These are phyloP conservation scores for Herpotrichia juniperi DNA, from an alignment of 2,329 filamentous ascomycete genomes.

Conservation along the genomic window DNA sequence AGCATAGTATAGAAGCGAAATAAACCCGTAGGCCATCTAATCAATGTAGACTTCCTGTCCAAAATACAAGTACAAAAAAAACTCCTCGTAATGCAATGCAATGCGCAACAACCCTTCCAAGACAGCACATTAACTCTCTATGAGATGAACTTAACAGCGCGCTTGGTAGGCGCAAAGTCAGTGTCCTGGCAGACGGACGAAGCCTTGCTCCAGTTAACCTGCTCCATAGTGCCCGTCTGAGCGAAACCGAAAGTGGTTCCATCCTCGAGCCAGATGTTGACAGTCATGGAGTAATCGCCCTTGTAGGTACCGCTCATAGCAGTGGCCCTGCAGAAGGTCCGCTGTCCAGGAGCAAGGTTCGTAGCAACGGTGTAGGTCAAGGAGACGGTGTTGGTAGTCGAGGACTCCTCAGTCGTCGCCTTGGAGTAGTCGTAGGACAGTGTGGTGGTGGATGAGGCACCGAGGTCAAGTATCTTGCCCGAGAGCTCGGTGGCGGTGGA, in stretches of 20 bases:
- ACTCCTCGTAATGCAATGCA: too few species aligned
- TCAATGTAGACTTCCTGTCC: too few species aligned
- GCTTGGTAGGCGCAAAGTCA: constrained; percentile 5
- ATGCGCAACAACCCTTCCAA: too few species aligned
- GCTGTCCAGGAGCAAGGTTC: constrained; percentile 15
- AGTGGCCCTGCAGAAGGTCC: constrained; percentile 20
- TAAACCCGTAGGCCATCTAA: too few species aligned
- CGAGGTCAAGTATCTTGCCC: constrained; percentile 24
- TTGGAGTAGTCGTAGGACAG: constrained; percentile 16
- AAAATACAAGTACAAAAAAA: too few species aligned
- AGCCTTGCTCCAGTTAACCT: constrained; percentile 20
- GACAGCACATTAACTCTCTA: not conserved
- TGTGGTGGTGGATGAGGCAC: constrained; percentile 14
- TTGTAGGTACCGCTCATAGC: constrained; percentile 19
- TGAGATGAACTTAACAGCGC: constrained; percentile 11
- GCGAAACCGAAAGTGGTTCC: constrained; percentile 15
- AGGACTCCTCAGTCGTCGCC: constrained; percentile 7
- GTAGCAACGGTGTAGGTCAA: constrained; percentile 17
- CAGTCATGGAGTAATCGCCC: constrained; percentile 13
- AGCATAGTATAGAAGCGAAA: too few species aligned
- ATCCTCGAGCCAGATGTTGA: constrained; percentile 23
- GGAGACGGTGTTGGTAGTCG: constrained; percentile 5
- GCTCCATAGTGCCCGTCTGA: constrained; percentile 18
- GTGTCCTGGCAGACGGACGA: constrained; percentile 18
- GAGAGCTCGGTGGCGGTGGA: constrained; percentile 15